A percentile compares a stretch with the other conserved stretches of the same genome.
Conservation (phyloP, 2,329 filamentous ascomycete species). For the Hymenoscyphus repandus region DNA sequence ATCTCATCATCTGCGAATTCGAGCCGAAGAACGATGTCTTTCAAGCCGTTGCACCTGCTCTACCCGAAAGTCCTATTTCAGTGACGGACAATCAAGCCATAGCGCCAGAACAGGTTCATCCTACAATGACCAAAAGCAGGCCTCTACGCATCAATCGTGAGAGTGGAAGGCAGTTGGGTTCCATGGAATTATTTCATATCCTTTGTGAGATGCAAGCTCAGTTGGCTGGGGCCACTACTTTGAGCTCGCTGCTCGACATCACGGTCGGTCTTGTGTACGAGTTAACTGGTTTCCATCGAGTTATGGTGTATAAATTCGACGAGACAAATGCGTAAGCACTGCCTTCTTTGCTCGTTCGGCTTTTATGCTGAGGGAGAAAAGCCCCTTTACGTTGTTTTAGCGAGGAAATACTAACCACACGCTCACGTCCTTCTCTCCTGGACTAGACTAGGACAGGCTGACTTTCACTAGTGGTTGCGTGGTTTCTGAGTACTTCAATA, state of each 20-base stretch:
- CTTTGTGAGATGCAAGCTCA: constrained; percentile 21
- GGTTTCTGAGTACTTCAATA: constrained; percentile 9
- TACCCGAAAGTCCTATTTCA: constrained; percentile 9
- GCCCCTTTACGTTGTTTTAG: not conserved
- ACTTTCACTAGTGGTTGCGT: constrained; percentile 8
- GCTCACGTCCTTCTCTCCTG: too few species aligned
- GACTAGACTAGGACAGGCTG: not conserved
- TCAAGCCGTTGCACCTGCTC: constrained; percentile 10
- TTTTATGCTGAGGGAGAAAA: not conserved
- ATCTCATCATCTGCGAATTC: constrained; percentile 22
- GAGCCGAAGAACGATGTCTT: constrained; percentile 17
- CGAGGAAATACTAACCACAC: too few species aligned
- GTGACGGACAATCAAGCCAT: constrained; percentile 12
- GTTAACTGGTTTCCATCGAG: constrained; percentile 18
- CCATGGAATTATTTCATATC: constrained; percentile 22
- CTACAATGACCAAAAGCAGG: constrained; percentile 11
- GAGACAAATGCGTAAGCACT: constrained; percentile 12
- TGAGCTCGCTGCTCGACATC: constrained; percentile 16
- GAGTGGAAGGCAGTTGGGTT: constrained; percentile 12
- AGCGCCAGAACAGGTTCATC: constrained; percentile 10
- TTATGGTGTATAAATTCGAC: constrained; percentile 22
- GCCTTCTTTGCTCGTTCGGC: not conserved
- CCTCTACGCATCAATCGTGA: constrained; percentile 17
- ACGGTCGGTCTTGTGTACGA: constrained; percentile 22
- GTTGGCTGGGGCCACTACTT: constrained; percentile 9